Evolutionary conservation across 2,329 filamentous ascomycete species (phyloP).

Genomic region (Alternaria longipes): DNA sequence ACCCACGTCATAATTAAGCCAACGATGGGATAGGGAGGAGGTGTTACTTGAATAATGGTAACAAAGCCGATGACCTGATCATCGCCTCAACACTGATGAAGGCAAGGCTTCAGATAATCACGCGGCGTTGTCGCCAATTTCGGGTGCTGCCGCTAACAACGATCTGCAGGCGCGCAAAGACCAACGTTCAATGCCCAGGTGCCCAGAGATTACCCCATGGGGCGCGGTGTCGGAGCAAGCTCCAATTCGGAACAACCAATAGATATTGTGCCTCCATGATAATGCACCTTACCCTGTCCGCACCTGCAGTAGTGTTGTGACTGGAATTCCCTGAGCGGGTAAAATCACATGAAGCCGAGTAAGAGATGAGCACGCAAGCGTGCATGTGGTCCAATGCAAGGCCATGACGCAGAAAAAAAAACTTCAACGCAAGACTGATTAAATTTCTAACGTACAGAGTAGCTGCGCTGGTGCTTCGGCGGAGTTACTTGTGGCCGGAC

Average conservation of each 20-base stretch:
- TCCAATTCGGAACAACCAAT: conserved; percentile 25
- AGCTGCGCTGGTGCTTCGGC: conserved; percentile 17
- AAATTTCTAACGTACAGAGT: conserved; percentile 7
- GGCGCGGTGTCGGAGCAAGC: conserved; percentile 22
- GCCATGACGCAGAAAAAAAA: background rate
- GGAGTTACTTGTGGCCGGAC: conserved; percentile 27
- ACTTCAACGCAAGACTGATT: background rate
- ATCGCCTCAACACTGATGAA: background rate
- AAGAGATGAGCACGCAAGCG: background rate
- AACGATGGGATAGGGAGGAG: background rate
- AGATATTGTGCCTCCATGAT: conserved; percentile 10
- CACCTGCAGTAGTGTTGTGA: conserved; percentile 15
- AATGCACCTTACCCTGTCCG: background rate
- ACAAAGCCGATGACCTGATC: background rate
- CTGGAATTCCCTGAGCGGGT: background rate
- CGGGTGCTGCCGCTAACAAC: conserved; percentile 2
- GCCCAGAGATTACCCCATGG: conserved; percentile 15
- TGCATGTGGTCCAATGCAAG: background rate
- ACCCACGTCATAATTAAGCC: background rate
- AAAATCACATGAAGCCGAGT: conserved; percentile 28
- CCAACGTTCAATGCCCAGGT: conserved; percentile 10
- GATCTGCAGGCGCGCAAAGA: conserved; percentile 16
- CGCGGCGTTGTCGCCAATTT: conserved; percentile 10
- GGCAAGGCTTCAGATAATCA: conserved; percentile 1
- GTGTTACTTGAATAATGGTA: background rate